Conservation (phyloP, 495 filamentous ascomycete genomes). For the Niebla homalea region DNA sequence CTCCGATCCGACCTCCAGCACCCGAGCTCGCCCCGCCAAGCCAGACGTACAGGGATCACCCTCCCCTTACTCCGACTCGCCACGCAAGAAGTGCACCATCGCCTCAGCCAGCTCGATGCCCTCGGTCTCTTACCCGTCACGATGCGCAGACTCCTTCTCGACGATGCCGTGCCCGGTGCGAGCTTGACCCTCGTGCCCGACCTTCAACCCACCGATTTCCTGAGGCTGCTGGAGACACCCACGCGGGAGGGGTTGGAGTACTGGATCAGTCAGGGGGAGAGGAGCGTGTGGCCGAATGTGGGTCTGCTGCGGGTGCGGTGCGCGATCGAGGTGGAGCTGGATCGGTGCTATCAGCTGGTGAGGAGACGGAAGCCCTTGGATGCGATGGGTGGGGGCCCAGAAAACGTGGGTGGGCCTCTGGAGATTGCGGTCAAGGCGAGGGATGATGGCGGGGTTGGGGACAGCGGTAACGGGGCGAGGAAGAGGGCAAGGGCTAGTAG, state of each 20-base stretch:
- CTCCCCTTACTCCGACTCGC: slow-evolving; percentile 55
- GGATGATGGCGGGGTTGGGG: not conserved
- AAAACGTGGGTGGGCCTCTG: not conserved
- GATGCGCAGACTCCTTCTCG: slow-evolving; percentile 68
- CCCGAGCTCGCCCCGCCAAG: slow-evolving; percentile 46
- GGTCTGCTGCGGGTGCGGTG: slow-evolving; percentile 72
- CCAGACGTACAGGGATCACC: slow-evolving; percentile 40
- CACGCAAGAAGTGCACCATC: slow-evolving; percentile 66
- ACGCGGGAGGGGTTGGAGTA: slow-evolving; percentile 61
- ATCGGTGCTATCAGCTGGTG: slow-evolving; percentile 69
- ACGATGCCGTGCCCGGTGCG: slow-evolving; percentile 73
- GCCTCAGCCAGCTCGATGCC: slow-evolving; percentile 68
- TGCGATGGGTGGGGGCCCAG: slow-evolving; percentile 2
- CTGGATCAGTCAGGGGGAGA: slow-evolving; percentile 76
- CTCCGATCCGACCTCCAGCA: slow-evolving; percentile 69
- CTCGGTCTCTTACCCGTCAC: slow-evolving; percentile 54
- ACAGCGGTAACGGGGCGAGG: not conserved
- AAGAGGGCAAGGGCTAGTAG: slow-evolving; percentile 5
- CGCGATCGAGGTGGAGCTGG: slow-evolving; percentile 74
- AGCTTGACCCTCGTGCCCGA: slow-evolving; percentile 75
- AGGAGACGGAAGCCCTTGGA: slow-evolving; percentile 42
- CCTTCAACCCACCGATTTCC: slow-evolving; percentile 55
- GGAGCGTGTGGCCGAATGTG: slow-evolving; percentile 87
- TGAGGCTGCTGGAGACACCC: slow-evolving; percentile 66
- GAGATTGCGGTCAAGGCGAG: not conserved